A percentile compares a stretch with the other conserved stretches of the same genome.
Evolutionary conservation across 106 monocot genomes (phyloP).

Genomic region (Dendrobium catenatum): DNA sequence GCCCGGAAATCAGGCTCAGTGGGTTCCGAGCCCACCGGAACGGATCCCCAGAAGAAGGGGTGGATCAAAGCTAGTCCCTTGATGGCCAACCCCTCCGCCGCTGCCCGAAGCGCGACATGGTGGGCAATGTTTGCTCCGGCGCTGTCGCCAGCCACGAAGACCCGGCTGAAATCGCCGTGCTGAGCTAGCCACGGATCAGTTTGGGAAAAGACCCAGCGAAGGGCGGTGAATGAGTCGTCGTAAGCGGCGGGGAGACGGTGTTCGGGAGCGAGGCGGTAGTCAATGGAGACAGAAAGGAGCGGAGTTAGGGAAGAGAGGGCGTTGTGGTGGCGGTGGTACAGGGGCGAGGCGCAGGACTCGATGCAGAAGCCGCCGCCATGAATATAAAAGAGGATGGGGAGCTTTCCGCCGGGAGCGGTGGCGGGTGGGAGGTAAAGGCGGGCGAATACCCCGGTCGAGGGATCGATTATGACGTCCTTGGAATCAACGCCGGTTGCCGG

Average conservation of each 20-base stretch:
- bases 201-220: background rate
- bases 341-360: background rate
- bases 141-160: constrained; percentile 50
- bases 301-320: background rate
- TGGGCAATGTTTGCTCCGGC: constrained; percentile 52
- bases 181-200: constrained; percentile 28
- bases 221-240: constrained; percentile 18
- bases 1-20: background rate
- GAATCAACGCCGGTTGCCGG: constrained; percentile 27
- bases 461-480: constrained; percentile 34
- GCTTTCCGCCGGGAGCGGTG: background rate
- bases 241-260: constrained; percentile 25
- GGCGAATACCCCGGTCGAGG: constrained; percentile 22
- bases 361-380: constrained; percentile 15
- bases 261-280: constrained; percentile 28
- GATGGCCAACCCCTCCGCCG: background rate
- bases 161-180: constrained; percentile 21
- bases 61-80: background rate
- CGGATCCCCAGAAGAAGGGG: constrained; percentile 3
- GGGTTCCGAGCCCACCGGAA: background rate
- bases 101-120: constrained; percentile 23
- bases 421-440: constrained; percentile 37
- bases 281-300: constrained; percentile 9
- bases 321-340: constrained; percentile 14
- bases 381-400: constrained; percentile 9